These are phyloP conservation scores for Hirschfeldia incana DNA, from an alignment of 345 rosid genomes.

Conservation along the genomic window DNA sequence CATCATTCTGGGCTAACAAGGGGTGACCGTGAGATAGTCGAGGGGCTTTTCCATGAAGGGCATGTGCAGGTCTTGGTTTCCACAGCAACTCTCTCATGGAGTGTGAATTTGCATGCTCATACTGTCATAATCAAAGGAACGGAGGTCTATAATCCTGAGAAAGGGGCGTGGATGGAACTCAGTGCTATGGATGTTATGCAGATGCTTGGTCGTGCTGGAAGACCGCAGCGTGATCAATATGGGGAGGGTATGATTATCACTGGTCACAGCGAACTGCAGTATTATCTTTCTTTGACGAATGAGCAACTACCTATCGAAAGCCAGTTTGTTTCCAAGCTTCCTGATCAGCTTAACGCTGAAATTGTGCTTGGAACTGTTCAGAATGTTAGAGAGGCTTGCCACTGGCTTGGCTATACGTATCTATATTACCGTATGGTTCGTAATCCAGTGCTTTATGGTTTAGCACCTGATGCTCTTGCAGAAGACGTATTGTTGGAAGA, in stretches of 20 bases:
- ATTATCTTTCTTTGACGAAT: neutral
- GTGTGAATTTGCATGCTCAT: conserved; percentile 88
- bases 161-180: neutral
- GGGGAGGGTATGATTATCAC: neutral
- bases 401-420: conserved; percentile 89
- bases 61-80: neutral
- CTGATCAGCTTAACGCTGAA: neutral
- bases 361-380: neutral
- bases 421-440: conserved; percentile 71
- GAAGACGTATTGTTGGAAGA: conserved; percentile 66
- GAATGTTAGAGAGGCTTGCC: conserved; percentile 38
- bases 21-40: neutral
- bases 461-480: neutral
- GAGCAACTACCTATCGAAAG: conserved; percentile 40
- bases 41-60: neutral
- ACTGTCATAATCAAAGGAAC: conserved; percentile 92
- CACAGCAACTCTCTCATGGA: conserved; percentile 57
- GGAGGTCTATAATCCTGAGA: conserved; percentile 70
- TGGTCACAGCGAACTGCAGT: neutral
- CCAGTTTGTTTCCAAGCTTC: conserved; percentile 58
- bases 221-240: neutral
- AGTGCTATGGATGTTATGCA: neutral
- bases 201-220: neutral
- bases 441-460: conserved; percentile 79
- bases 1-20: neutral